Base-by-base conservation (phyloP, 2,329 filamentous ascomycete species). In the Metarhizium brunneum region DNA sequence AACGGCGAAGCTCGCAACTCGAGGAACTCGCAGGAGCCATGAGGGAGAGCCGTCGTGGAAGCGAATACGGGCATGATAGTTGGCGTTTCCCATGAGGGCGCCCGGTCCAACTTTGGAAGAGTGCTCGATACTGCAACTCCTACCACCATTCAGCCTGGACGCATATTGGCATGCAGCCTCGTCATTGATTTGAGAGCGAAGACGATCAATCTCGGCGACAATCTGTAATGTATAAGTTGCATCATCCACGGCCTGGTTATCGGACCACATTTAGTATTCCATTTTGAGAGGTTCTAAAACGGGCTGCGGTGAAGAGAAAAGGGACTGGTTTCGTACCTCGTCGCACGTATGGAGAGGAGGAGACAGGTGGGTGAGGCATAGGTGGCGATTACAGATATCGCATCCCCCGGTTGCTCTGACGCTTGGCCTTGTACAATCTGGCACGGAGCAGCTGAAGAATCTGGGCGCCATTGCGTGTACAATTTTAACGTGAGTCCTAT, bases 21-120 rank as follows among this genome's bases (percentile, higher is more conserved):
- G 62, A 2, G 65, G 59, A 3, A 65, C 62, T 56, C 65, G 52
- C 35, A 65, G 6, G 30, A 68, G 61, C 66, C 64, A 67, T 2
- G 63, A 58, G 3, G 56, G 47, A 35, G 62, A 63, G 2, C 62
- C 62, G 32, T 66, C 62, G 3, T 57, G n/a, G 38, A 68, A 68
- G 51, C 59, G 60, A 54, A 68, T 62, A 47, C 65, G 61, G 43
- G 59, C 64, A 50, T 67, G 64, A 49, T 65, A 66, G 59, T 66
- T 68, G 52, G 63, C 63, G 48, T 57, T 47, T 25, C 65, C 65
- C 58, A 59, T 67, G 5, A 67, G 57, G 50, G 63, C 57, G 50
- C 50, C 59, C 11, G 25, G 14, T 20, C 58, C 58, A 18, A 59
- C 53, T 16, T 56, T 54, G 8, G 53, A 54, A 40, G 56, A 47